Evolutionary conservation across 768 basidiomycete species (phyloP), one percentile per base, ranked within the genome.

Genomic region (Naganishia randhawae): DNA sequence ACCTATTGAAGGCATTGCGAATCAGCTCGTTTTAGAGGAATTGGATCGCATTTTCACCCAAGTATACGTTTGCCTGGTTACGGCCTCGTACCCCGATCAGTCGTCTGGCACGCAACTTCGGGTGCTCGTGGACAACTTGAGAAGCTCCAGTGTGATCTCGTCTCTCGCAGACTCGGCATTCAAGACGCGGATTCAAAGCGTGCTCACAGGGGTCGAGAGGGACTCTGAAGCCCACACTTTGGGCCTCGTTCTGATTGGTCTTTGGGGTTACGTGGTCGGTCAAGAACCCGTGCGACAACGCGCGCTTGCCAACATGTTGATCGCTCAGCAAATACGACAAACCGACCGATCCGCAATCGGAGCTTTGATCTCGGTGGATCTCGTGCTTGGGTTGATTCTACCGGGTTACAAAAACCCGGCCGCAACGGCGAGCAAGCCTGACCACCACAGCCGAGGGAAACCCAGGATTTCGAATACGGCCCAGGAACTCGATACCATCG

Each of bases 221-320:
- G 76, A 74, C 42, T 74, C 77, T 1, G 68, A 75, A 8, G 71
- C 76, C 3, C 75, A 76, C 50, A 75, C 74, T n/a, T 69, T 79
- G 1, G 78, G 75, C 25, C 65, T 79, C 48, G 78, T 79, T 25
- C 57, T 77, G 19, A 76, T 78, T 35, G 78, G 75, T 50, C 65
- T 79, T 1, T 79, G 78, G 78, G 74, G 76, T 19, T 65, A 76
- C 4, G 71, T 79, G 42, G 66, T 71, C 33, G 71, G 73, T 45
- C 74, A 77, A 16, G 63, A 74, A 3, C 61, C 75, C 7, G 45
- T 45, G 2, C 70, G 74, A 42, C 77, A 78, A 69, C 73, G 70
- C 0, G 69, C 73, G 37, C 69, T 79, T 7, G 76, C 75, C 16
- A 70, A 71, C n/a, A 73, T 77, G 50, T 67, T 79, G 2, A 74